Conservation (phyloP, 192 early-diverging fungal species). For the Coemansia sp. region DNA sequence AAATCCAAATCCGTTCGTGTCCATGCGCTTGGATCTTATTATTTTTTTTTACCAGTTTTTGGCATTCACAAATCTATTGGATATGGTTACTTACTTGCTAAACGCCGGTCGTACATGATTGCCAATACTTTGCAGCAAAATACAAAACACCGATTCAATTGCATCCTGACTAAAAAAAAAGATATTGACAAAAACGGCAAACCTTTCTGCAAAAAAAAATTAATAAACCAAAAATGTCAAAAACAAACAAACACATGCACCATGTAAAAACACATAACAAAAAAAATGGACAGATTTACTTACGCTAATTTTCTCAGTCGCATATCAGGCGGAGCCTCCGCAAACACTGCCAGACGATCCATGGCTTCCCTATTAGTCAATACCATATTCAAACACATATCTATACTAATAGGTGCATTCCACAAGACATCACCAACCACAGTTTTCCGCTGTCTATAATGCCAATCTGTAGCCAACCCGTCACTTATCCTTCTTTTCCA, state of each 20-base stretch:
- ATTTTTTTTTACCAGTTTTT: background rate
- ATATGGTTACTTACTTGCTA: background rate
- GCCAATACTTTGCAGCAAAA: constrained; percentile 70
- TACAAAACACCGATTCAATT: constrained; percentile 78
- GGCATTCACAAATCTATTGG: background rate
- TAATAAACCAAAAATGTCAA: background rate
- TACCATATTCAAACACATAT: constrained; percentile 83
- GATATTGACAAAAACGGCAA: too few species aligned
- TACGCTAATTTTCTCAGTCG: constrained; percentile 61
- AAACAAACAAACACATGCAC: background rate
- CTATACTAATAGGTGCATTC: constrained; percentile 58
- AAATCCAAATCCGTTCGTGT: too few species aligned
- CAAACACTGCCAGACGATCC: constrained; percentile 62
- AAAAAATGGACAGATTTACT: constrained; percentile 16
- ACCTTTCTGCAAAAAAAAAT: background rate
- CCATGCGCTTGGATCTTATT: too few species aligned
- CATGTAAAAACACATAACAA: background rate
- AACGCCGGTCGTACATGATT: constrained; percentile 50
- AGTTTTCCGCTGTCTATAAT: constrained; percentile 13
- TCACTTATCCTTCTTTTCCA: background rate
- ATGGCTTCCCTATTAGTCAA: constrained; percentile 83
- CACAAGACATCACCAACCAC: constrained; percentile 40
- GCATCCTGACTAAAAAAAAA: constrained; percentile 59
- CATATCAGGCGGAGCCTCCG: constrained; percentile 60
- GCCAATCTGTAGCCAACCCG: background rate